Evolutionary conservation across 192 early-diverging fungal genomes (phyloP).

Genomic region (Rhizoclosmatium sp.): DNA sequence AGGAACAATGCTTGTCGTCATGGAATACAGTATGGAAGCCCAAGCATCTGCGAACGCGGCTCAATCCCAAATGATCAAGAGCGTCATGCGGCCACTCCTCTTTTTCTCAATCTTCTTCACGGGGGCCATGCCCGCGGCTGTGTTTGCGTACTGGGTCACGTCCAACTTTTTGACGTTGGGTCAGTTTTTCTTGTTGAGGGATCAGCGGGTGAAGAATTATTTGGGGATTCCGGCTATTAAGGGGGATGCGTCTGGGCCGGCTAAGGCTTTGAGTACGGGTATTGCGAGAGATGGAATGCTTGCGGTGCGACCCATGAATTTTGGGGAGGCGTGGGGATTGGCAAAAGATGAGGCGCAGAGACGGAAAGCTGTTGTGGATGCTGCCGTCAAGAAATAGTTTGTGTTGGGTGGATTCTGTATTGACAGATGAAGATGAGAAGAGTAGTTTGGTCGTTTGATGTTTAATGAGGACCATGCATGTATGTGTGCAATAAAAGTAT

Average conservation of each 20-base stretch:
- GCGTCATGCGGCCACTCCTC: constrained; percentile 37
- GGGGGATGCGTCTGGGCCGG: not conserved
- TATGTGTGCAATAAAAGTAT: no score
- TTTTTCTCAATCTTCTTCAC: constrained; percentile 42
- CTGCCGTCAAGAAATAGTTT: no score
- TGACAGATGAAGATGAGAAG: no score
- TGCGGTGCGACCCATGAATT: constrained; percentile 27
- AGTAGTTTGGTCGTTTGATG: no score
- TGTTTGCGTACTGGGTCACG: constrained; percentile 88
- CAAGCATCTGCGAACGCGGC: not conserved
- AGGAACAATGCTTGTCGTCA: constrained; percentile 72
- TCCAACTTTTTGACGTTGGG: constrained; percentile 74
- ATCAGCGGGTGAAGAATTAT: constrained; percentile 58
- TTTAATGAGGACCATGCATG: no score
- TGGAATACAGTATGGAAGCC: constrained; percentile 53
- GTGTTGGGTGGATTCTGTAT: no score
- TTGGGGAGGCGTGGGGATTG: constrained; percentile 42
- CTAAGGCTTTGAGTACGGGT: not conserved
- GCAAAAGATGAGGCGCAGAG: constrained; percentile 41
- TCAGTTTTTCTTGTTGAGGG: constrained; percentile 74
- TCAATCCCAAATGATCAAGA: constrained; percentile 34
- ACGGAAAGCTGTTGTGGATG: not conserved
- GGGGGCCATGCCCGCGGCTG: constrained; percentile 54
- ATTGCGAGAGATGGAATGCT: constrained; percentile 17
- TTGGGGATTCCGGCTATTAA: constrained; percentile 64